A percentile compares a stretch with the other conserved stretches of the same genome.
Evolutionary conservation across 208 protist genomes (phyloP).

Genomic region (Leishmania guyanensis): DNA sequence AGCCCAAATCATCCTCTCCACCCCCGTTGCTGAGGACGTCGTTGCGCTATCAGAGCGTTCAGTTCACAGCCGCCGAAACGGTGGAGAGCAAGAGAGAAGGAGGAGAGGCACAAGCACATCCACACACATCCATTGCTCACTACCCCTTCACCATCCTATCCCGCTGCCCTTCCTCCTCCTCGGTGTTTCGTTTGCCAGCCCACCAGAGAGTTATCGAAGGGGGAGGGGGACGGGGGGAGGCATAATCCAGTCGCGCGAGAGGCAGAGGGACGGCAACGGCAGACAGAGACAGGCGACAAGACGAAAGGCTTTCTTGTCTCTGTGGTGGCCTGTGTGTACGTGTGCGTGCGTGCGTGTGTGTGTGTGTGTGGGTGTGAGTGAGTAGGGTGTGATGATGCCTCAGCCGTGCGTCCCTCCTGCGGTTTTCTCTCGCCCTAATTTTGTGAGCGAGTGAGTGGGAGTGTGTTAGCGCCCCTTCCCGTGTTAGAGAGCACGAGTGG

Average conservation of each 20-base stretch:
- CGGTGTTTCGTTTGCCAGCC: neutral
- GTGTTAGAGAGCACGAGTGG: neutral
- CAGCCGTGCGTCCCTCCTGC: no score
- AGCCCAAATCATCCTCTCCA: neutral
- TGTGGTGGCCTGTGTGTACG: neutral
- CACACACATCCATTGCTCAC: neutral
- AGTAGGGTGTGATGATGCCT: no score
- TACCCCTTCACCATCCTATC: neutral
- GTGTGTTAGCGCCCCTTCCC: no score
- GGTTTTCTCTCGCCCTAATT: no score
- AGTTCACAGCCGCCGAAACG: neutral
- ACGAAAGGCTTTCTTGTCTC: neutral
- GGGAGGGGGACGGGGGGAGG: neutral
- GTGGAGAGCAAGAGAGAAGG: neutral
- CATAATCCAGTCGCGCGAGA: no score
- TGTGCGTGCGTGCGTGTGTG: neutral
- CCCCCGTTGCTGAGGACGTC: neutral
- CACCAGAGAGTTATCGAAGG: neutral
- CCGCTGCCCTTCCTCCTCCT: no score
- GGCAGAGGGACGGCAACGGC: no score
- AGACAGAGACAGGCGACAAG: no score
- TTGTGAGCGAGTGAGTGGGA: no score
- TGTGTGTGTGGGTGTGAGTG: neutral
- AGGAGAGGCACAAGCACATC: neutral
- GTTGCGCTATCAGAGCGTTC: neutral